Evolutionary conservation across 2,329 filamentous ascomycete species (phyloP).

Genomic region (Botrytis cinerea): DNA sequence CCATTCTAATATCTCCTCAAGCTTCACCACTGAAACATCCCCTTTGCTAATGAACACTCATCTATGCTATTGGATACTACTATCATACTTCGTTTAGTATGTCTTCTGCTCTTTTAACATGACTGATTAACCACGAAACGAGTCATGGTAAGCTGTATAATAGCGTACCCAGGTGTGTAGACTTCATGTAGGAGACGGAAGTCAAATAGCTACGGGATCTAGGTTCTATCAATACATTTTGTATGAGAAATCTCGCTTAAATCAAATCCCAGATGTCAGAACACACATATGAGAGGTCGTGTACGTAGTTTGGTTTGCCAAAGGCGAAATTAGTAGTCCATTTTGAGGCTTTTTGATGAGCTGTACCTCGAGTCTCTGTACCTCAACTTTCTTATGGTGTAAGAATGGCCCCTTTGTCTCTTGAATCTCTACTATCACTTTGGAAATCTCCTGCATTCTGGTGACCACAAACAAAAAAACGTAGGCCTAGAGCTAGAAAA

Average conservation of each 20-base stretch:
- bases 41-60: not conserved
- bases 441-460: not conserved
- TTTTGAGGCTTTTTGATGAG: too few relatives aligned
- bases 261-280: too few relatives aligned
- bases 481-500: not conserved
- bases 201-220: not conserved
- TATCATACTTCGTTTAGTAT: not conserved
- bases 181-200: not conserved
- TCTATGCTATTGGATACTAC: too few relatives aligned
- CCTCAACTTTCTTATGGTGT: not conserved
- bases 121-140: too few relatives aligned
- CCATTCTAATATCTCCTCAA: not conserved
- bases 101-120: not conserved
- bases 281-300: too few relatives aligned
- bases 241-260: too few relatives aligned
- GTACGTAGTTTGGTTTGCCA: too few relatives aligned
- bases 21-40: too few relatives aligned
- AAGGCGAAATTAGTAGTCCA: too few relatives aligned
- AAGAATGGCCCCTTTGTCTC: not conserved
- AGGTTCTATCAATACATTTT: too few relatives aligned
- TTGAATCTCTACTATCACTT: not conserved
- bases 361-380: not conserved
- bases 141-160: not conserved
- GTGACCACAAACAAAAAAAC: not conserved
- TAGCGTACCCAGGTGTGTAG: not conserved